These are phyloP conservation scores for Teratosphaeria pseudoeucalypti DNA, from an alignment of 2,329 filamentous ascomycete genomes.

Conservation along the genomic window DNA sequence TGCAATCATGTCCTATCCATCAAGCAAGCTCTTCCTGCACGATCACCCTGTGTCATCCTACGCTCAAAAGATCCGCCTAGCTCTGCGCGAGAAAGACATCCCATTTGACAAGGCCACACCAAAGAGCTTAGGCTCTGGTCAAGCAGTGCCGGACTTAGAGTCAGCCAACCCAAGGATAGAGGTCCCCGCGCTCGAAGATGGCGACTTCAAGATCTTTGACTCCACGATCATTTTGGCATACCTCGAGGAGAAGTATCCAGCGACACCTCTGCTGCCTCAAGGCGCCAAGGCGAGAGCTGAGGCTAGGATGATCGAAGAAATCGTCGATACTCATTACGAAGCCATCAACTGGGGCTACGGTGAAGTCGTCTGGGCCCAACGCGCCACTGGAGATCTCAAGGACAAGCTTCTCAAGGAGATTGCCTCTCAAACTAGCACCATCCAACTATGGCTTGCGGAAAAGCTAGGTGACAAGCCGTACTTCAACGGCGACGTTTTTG, in stretches of 20 bases:
- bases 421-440: slow-evolving; percentile 13
- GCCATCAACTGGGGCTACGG: slow-evolving; percentile 20
- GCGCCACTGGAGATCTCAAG: slow-evolving; percentile 14
- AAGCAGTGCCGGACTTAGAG: slow-evolving; percentile 18
- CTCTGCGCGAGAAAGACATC: slow-evolving; percentile 26
- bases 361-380: slow-evolving; percentile 16
- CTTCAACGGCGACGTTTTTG: slow-evolving; percentile 18
- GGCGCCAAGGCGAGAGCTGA: slow-evolving; percentile 12
- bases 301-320: slow-evolving; percentile 22
- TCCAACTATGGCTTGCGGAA: slow-evolving; percentile 16
- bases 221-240: slow-evolving; percentile 24
- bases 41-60: slow-evolving; percentile 25
- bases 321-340: slow-evolving; percentile 23
- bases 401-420: slow-evolving; percentile 18
- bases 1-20: neutral
- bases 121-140: slow-evolving; percentile 25
- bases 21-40: slow-evolving; percentile 15
- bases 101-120: slow-evolving; percentile 25
- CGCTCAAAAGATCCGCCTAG: slow-evolving; percentile 28
- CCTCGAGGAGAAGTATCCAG: slow-evolving; percentile 20
- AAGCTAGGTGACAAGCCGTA: slow-evolving; percentile 18
- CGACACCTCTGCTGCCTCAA: slow-evolving; percentile 12
- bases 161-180: slow-evolving; percentile 26
- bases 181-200: slow-evolving; percentile 24
- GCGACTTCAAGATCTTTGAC: slow-evolving; percentile 23